Conservation (phyloP, 805 yeast species). For the Kluyveromyces lactis region DNA sequence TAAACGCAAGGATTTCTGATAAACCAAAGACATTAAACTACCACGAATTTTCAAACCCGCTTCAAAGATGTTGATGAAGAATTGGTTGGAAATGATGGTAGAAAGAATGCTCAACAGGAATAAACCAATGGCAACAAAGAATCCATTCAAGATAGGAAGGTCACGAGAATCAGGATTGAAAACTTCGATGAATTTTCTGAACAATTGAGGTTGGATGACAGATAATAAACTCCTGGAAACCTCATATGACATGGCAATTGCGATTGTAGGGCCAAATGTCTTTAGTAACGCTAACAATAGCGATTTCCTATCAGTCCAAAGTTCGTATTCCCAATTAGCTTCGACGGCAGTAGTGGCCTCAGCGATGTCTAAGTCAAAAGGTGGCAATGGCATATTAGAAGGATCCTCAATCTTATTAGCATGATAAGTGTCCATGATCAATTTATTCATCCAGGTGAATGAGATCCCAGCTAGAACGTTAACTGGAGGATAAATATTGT, state of each 20-base stretch:
- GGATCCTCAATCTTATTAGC: slow-evolving; percentile 34
- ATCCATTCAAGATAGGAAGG: slow-evolving; percentile 50
- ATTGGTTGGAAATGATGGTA: slow-evolving; percentile 61
- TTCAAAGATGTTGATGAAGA: slow-evolving; percentile 47
- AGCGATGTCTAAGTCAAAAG: slow-evolving; percentile 30
- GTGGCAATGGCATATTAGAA: slow-evolving; percentile 36
- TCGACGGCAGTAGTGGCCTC: slow-evolving; percentile 26
- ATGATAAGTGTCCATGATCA: slow-evolving; percentile 33
- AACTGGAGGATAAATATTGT: slow-evolving; percentile 22
- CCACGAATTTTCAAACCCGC: slow-evolving; percentile 60
- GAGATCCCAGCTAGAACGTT: slow-evolving; percentile 33
- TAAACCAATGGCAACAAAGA: slow-evolving; percentile 54
- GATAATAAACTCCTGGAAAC: slow-evolving; percentile 32
- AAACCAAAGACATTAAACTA: slow-evolving; percentile 58
- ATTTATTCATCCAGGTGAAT: slow-evolving; percentile 41
- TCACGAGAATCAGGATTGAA: slow-evolving; percentile 29
- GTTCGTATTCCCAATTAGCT: slow-evolving; percentile 31
- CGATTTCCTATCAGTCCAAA: slow-evolving; percentile 23
- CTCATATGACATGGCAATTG: slow-evolving; percentile 31
- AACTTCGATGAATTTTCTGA: slow-evolving; percentile 40
- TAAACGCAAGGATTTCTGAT: slow-evolving; percentile 60
- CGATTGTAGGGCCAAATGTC: slow-evolving; percentile 32
- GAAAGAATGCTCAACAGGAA: slow-evolving; percentile 52
- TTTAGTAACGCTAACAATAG: slow-evolving; percentile 30
- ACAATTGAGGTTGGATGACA: slow-evolving; percentile 50